Conservation (phyloP, 768 basidiomycete species). For the Termitomyces sp. region DNA sequence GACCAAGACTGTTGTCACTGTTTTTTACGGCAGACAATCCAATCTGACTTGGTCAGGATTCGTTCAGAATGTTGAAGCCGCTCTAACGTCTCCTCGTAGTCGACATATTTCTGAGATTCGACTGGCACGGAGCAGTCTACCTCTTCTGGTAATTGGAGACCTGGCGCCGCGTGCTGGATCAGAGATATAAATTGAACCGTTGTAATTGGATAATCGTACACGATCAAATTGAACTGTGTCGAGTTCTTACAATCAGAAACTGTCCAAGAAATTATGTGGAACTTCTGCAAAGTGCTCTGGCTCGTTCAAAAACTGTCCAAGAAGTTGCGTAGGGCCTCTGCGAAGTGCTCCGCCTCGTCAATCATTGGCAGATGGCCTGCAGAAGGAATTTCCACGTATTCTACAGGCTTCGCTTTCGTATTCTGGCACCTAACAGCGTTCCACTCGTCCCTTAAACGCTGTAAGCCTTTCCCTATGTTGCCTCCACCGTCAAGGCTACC, state of each 20-base stretch:
- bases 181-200: background rate
- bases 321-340: constrained; percentile 32
- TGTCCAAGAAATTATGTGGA: constrained; percentile 28
- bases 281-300: constrained; percentile 39
- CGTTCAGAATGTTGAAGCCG: too few species aligned
- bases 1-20: background rate
- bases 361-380: constrained; percentile 55
- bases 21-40: background rate
- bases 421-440: constrained; percentile 15
- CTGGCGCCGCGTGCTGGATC: background rate
- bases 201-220: background rate
- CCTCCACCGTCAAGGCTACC: constrained; percentile 50
- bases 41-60: too few species aligned
- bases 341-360: constrained; percentile 44
- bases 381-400: constrained; percentile 33
- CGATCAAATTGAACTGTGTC: background rate
- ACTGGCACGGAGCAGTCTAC: background rate
- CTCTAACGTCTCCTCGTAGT: too few species aligned
- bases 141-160: background rate
- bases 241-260: constrained; percentile 4
- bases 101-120: background rate
- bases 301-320: constrained; percentile 26
- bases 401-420: constrained; percentile 19
- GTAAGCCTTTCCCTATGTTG: constrained; percentile 40
- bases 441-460: constrained; percentile 28